Base-by-base conservation (phyloP, 2,329 filamentous ascomycete species). In the Plectosphaerella plurivora region DNA sequence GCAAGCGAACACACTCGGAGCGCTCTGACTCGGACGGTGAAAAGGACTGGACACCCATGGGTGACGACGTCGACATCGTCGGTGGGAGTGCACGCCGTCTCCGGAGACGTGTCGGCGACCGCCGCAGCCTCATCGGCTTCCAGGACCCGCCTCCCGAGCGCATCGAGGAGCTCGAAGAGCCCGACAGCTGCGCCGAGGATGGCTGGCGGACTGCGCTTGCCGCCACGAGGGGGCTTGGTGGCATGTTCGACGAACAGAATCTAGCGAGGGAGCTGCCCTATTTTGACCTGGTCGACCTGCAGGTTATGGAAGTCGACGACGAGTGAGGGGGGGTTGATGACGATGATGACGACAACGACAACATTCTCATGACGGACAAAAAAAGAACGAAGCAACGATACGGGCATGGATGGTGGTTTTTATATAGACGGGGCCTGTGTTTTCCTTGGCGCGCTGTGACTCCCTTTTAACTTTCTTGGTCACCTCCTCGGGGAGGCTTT, bases 121-220 rank as follows among this genome's bases (percentile, higher is more conserved):
- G 78, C 36, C 72, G 73, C 41, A 74, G 75, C 45, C 71, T 70
- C 54, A 59, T 78, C n/a, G 68, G 73, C 24, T 78, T 79, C 56
- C 69, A 74, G 18, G 77, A 80, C 53, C 76, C 76, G 33, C 74
- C 74, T 11, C 70, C 71, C 47, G 74, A 74, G 11, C 70, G 74
- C 37, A 81, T 81, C 53, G 76, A 79, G 37, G 78, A 81, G 64
- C 67, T 78, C 2, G 78, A 80, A 15, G 78, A 81, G 62, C 77
- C 77, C 11, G 70, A 73, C 52, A 77, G 75, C 22, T 72, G 70
- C 53, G 74, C 76, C 22, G 74, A 77, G 41, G 60, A 68, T 14
- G 65, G 71, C 10, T 68, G 71, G 20, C 67, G 48, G 24, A 8
- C 16, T 20, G 18, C 41, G 3, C n/a, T 41, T 3, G 20, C 22